Percentiles rank a stretch among this genome's conserved stretches.
Evolutionary conservation across 1,284 basidiomycete genomes (phyloP).

Genomic region (Cutaneotrichosporon sp.): DNA sequence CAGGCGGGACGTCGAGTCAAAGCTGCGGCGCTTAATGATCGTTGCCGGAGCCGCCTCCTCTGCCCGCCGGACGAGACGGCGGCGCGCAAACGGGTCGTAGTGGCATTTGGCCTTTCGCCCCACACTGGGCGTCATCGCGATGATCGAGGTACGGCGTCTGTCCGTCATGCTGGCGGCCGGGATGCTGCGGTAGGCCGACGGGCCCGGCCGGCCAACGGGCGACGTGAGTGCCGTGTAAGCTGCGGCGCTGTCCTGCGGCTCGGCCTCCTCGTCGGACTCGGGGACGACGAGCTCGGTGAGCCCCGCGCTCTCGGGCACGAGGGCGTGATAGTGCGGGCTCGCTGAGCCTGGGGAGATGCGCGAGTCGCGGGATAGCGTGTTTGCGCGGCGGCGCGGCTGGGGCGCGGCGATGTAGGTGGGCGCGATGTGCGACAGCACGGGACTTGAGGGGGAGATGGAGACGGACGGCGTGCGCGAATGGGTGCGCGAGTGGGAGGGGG

Average conservation of each 20-base stretch:
- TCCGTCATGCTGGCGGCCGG: not conserved
- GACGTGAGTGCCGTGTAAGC: too few relatives aligned
- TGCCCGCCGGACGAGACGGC: not conserved
- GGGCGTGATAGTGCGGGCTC: conserved; percentile 1
- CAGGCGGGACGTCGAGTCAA: not conserved
- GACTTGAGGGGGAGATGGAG: too few relatives aligned
- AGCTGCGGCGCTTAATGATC: not conserved
- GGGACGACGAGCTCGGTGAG: not conserved
- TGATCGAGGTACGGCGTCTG: not conserved
- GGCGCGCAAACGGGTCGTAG: conserved; percentile 1
- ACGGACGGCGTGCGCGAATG: too few relatives aligned
- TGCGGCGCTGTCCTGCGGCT: too few relatives aligned
- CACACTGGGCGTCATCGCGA: not conserved
- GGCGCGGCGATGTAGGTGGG: too few relatives aligned
- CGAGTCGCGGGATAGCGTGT: too few relatives aligned
- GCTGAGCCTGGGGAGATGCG: too few relatives aligned
- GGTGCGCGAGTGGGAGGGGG: too few relatives aligned
- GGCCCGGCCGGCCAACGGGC: too few relatives aligned
- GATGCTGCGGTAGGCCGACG: too few relatives aligned
- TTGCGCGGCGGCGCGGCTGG: not conserved
- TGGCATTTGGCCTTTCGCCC: conserved; percentile 1
- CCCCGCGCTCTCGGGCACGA: not conserved
- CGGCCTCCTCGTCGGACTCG: not conserved
- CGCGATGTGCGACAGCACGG: too few relatives aligned
- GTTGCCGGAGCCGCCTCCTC: not conserved